phyloP scores from a whole-genome alignment of 805 yeast species.

The Cyberlindnera mycetangii region DNA sequence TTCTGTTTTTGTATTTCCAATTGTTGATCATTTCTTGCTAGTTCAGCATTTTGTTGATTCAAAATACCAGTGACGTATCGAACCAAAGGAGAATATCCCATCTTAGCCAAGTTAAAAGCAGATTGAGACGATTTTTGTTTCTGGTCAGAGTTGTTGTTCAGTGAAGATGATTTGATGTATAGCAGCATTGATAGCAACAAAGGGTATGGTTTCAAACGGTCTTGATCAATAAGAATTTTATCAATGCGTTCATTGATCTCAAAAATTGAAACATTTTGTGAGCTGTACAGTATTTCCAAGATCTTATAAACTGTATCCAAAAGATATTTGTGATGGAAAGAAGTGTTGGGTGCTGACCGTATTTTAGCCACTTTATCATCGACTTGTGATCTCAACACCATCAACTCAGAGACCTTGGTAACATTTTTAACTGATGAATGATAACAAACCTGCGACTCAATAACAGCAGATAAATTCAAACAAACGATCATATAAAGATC shows the following conservation, averaged over 20 bases:
- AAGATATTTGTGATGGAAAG: constrained; percentile 13
- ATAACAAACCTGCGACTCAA: constrained; percentile 17
- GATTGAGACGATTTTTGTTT: constrained; percentile 29
- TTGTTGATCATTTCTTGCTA: constrained; percentile 27
- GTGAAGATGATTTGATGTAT: constrained; percentile 23
- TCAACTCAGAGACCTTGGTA: constrained; percentile 6
- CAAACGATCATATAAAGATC: constrained; percentile 18
- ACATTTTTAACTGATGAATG: constrained; percentile 5
- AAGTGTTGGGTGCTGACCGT: constrained; percentile 6
- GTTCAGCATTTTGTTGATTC: constrained; percentile 21
- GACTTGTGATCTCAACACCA: constrained; percentile 7
- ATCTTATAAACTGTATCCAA: constrained; percentile 13
- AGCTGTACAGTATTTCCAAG: constrained; percentile 17
- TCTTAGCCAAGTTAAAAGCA: constrained; percentile 26
- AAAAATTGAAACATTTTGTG: constrained; percentile 14
- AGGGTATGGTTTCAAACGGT: constrained; percentile 21
- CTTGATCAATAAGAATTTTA: constrained; percentile 13
- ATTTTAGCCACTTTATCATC: constrained; percentile 5
- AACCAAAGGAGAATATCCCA: constrained; percentile 24
- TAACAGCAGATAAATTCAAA: constrained; percentile 14
- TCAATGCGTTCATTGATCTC: constrained; percentile 16
- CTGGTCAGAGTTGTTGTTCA: constrained; percentile 29
- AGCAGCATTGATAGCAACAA: constrained; percentile 22
- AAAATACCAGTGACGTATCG: constrained; percentile 26
- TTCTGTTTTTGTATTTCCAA: constrained; percentile 24